Percentiles rank a stretch among this genome's conserved stretches.
Evolutionary conservation across 2,329 filamentous ascomycete genomes (phyloP).

Genomic region (Cordyceps militaris): DNA sequence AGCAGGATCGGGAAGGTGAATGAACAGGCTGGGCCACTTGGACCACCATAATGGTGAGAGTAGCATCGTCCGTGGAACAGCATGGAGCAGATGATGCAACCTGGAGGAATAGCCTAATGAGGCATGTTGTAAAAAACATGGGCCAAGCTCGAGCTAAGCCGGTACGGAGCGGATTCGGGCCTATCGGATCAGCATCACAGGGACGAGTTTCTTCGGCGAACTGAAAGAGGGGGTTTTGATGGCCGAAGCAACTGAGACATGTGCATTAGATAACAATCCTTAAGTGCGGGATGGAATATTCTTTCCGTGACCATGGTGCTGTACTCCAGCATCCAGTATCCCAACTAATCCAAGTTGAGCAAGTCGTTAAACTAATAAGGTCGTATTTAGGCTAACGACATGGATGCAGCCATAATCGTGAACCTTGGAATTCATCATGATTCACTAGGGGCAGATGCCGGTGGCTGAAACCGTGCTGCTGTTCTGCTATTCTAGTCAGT

Average conservation of each 20-base stretch:
- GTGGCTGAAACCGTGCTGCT: no score
- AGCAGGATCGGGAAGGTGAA: slow-evolving; percentile 5
- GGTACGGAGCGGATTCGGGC: background rate
- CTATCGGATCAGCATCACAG: background rate
- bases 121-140: background rate
- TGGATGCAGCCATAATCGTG: background rate
- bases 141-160: background rate
- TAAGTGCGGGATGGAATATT: background rate
- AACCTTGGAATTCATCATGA: background rate
- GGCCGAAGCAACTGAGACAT: no score
- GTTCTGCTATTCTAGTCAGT: no score
- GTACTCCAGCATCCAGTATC: background rate
- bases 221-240: no score
- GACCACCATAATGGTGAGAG: background rate
- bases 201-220: no score
- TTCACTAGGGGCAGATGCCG: background rate
- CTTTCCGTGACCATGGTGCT: background rate
- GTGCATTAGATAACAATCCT: background rate
- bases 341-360: background rate
- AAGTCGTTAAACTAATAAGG: background rate
- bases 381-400: background rate
- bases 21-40: background rate
- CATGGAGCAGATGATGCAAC: background rate
- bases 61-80: background rate
- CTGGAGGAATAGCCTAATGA: background rate